Conservation (phyloP, 805 yeast species). For the Kluyveromyces dobzhanskii region DNA sequence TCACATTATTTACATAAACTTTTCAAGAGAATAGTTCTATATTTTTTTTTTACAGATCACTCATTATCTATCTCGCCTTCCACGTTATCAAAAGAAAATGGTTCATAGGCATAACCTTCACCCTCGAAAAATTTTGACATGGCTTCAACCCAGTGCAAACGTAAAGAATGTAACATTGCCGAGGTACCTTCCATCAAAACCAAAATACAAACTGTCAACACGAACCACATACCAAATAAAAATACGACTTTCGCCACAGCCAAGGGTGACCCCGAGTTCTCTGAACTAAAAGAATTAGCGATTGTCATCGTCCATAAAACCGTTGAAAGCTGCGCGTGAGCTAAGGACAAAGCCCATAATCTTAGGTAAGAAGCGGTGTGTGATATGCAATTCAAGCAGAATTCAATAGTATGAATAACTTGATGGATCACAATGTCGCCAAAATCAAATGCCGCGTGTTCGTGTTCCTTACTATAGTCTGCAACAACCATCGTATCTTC, state of each 20-base stretch:
- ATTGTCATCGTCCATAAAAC: constrained; percentile 97
- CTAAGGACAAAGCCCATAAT: constrained; percentile 94
- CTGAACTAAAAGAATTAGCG: constrained; percentile 57
- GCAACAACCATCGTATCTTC: constrained; percentile 40
- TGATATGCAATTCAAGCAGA: constrained; percentile 94
- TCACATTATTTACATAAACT: neutral
- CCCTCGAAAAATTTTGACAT: constrained; percentile 98
- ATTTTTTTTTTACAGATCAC: too few relatives aligned
- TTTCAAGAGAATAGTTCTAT: too few relatives aligned
- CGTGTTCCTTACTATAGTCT: constrained; percentile 35
- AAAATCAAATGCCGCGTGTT: constrained; percentile 54
- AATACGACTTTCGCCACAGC: constrained; percentile 72
- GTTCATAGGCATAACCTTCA: constrained; percentile 85
- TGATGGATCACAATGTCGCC: constrained; percentile 96
- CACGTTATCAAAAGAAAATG: constrained; percentile 56
- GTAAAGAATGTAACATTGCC: constrained; percentile 96
- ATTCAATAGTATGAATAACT: constrained; percentile 95
- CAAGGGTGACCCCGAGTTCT: constrained; percentile 38
- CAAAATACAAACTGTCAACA: constrained; percentile 78
- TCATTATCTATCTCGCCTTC: constrained; percentile 4
- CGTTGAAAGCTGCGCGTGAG: constrained; percentile 92
- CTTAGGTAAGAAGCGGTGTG: constrained; percentile 96
- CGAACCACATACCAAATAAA: constrained; percentile 92
- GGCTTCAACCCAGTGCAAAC: constrained; percentile 98
- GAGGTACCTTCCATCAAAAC: constrained; percentile 99